Conservation (phyloP, 192 early-diverging fungal genomes). For the Linderina pennispora region DNA sequence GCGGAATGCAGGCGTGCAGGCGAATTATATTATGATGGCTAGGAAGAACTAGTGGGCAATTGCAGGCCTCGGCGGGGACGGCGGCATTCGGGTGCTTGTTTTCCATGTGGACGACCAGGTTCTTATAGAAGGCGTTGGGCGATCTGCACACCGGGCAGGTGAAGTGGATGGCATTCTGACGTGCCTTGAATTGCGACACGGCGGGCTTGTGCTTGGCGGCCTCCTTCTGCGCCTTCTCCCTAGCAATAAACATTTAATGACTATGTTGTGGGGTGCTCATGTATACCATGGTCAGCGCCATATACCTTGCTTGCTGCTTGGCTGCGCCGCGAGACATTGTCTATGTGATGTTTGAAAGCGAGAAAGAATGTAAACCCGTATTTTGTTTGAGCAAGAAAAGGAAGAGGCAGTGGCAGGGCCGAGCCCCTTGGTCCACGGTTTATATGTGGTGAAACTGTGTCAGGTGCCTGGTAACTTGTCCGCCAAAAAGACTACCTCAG, state of each 20-base stretch:
- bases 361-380: no score
- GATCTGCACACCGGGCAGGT: not conserved
- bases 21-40: slow-evolving; percentile 45
- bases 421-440: no score
- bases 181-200: not conserved
- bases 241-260: no score
- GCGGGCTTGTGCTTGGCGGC: not conserved
- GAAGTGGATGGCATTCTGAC: not conserved
- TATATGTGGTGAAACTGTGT: no score
- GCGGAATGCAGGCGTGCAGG: slow-evolving; percentile 31
- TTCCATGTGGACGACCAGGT: not conserved
- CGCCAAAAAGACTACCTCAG: no score
- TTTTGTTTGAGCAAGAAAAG: no score
- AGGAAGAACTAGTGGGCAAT: slow-evolving; percentile 16
- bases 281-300: no score
- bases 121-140: not conserved
- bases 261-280: no score
- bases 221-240: not conserved
- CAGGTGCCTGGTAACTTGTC: no score
- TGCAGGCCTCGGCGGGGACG: not conserved
- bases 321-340: not conserved
- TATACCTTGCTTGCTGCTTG: not conserved
- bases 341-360: no score
- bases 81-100: not conserved
- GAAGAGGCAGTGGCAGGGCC: no score